A percentile compares a stretch with the other conserved stretches of the same genome.
These are phyloP conservation scores for Pseudogymnoascus sp. DNA, from an alignment of 2,329 filamentous ascomycete genomes.

Conservation along the genomic window DNA sequence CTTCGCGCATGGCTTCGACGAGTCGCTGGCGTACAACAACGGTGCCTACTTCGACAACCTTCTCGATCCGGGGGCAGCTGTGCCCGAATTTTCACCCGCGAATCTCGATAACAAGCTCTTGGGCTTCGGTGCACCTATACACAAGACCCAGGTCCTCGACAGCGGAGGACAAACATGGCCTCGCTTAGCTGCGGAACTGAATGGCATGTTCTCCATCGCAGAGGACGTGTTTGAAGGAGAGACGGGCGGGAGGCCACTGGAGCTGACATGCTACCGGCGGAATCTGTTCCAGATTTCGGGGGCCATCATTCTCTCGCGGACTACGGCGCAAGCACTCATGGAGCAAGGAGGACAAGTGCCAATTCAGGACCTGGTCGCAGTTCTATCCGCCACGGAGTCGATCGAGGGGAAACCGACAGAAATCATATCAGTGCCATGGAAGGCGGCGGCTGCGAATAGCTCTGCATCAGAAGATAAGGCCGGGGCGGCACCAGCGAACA, in stretches of 20 bases:
- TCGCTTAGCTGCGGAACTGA: conserved; percentile 64
- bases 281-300: conserved; percentile 95
- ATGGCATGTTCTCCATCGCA: conserved; percentile 83
- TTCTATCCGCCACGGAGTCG: conserved; percentile 79
- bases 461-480: conserved; percentile 24
- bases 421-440: conserved; percentile 96
- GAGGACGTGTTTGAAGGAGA: conserved; percentile 62
- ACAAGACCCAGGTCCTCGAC: conserved; percentile 55
- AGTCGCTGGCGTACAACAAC: conserved; percentile 51
- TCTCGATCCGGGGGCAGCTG: conserved; percentile 21
- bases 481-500: conserved; percentile 46
- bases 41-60: conserved; percentile 36
- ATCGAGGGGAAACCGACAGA: conserved; percentile 88
- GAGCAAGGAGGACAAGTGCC: conserved; percentile 74
- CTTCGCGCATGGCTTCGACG: conserved; percentile 54
- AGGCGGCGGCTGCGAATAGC: conserved; percentile 39
- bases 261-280: conserved; percentile 88
- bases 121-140: conserved; percentile 59
- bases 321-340: conserved; percentile 61
- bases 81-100: conserved; percentile 25
- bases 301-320: conserved; percentile 68
- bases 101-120: conserved; percentile 63
- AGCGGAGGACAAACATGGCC: conserved; percentile 57
- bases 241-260: conserved; percentile 52
- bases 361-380: conserved; percentile 68